Base-by-base conservation (phyloP, 2,329 filamentous ascomycete genomes). In the Xylariaceae sp. region DNA sequence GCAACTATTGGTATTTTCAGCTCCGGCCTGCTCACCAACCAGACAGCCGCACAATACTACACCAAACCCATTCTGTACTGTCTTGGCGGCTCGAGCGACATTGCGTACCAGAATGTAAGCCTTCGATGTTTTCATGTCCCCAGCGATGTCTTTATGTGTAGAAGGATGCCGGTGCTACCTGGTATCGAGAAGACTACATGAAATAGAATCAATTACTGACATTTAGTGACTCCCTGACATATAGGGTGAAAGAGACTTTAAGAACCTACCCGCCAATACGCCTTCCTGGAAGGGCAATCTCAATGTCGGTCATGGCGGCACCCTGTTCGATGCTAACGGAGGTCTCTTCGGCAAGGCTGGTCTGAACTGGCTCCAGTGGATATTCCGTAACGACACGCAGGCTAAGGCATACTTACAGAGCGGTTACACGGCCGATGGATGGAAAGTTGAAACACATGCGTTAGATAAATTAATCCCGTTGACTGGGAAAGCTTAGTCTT, bases 1-100 rank as follows among this genome's bases (percentile, higher is more conserved):
- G 36, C 43, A 1, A 37, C 50, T 6, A 9, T 57, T 20, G 54
- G 54, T 21, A 65, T 66, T 32, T 65, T 66, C 57, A 68, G 64
- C 53, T 62, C 56, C 6, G 66, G 66, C 16, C 15, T 49, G 4
- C 41, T 42, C 23, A 36, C 33, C 13, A 60, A 54, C 36, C 36
- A 55, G 39, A 49, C 50, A 15, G 55, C 45, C 6, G 44, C 57
- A 1, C 39, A 29, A n/a, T 27, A 40, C 10, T 60, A 60, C 35
- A 44, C 42, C 30, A 55, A 53, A 36, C 59, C 59, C 9, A 58
- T 64, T 32, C 44, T 64, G 37, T 61, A 54, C 45, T 50, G 58
- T 35, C 49, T 62, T 2, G 59, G 61, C 8, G 62, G 59, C 2
- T 50, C 56, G 2, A 55, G 23, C 20, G 59, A 62, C 18, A 37